Percentiles rank a stretch among this genome's conserved stretches.
Conservation (phyloP, 176 grass and related monocot genomes). For the Poa pratensis region DNA sequence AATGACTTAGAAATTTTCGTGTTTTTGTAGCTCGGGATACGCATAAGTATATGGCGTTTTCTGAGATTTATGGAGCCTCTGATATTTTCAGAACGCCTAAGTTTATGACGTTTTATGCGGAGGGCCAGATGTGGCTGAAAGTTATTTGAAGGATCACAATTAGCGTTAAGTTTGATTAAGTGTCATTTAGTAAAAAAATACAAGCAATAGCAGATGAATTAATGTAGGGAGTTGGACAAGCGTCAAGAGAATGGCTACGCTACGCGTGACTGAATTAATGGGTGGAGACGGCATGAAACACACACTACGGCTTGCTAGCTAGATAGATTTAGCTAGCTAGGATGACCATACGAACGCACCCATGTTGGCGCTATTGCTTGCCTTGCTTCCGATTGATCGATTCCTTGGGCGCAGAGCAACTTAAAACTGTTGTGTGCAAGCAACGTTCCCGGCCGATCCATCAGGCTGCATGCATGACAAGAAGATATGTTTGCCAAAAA, state of each 20-base stretch:
- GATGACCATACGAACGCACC: not conserved
- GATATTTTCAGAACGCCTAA: too few species aligned
- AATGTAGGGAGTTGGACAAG: constrained; percentile 45
- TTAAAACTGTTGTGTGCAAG: constrained; percentile 59
- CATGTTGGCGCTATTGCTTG: not conserved
- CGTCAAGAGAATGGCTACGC: constrained; percentile 53
- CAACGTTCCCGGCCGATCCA: constrained; percentile 21
- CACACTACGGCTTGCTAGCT: not conserved
- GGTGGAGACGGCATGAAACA: constrained; percentile 54
- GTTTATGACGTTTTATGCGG: too few species aligned
- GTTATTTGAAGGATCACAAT: too few species aligned
- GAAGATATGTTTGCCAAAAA: not conserved
- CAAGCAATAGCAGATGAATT: too few species aligned
- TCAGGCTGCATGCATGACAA: not conserved
- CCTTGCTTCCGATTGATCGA: not conserved
- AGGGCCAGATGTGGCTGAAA: too few species aligned
- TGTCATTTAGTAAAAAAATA: too few species aligned
- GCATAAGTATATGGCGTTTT: too few species aligned
- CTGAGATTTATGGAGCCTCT: too few species aligned
- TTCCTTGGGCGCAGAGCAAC: constrained; percentile 30
- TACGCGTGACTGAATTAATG: not conserved
- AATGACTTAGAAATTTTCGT: too few species aligned
- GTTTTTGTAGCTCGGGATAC: too few species aligned
- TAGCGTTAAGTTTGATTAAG: too few species aligned
- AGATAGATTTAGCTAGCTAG: too few species aligned